Percentiles rank a stretch among this genome's conserved stretches.
These are phyloP conservation scores for Uncinocarpus reesii DNA, from an alignment of 2,329 filamentous ascomycete species.

Conservation along the genomic window DNA sequence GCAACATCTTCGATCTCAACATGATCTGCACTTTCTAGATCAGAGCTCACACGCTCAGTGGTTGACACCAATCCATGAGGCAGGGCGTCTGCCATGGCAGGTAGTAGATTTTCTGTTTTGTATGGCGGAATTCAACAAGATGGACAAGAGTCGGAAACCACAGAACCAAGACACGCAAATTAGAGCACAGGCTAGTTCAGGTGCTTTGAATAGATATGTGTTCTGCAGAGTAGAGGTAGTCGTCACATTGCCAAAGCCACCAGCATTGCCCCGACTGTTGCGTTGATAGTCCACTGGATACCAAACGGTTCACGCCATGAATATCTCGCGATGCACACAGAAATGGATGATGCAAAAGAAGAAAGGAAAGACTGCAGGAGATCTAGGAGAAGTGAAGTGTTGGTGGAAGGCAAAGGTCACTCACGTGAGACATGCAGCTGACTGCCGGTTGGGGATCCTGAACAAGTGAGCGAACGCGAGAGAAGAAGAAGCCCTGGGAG, in stretches of 20 bases:
- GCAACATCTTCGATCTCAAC: slow-evolving; percentile 35
- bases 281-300: not conserved
- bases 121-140: not conserved
- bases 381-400: not conserved
- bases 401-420: slow-evolving; percentile 1
- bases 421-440: slow-evolving; percentile 12
- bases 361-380: not conserved
- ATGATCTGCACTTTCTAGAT: slow-evolving; percentile 29
- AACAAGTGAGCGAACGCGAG: not conserved
- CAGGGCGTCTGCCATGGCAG: slow-evolving; percentile 31
- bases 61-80: slow-evolving; percentile 34
- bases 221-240: not conserved
- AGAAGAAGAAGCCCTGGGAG: slow-evolving; percentile 6
- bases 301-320: not conserved
- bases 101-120: not conserved
- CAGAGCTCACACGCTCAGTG: slow-evolving; percentile 28
- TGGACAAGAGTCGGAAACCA: not conserved
- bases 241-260: not conserved
- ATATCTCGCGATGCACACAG: not conserved
- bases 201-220: not conserved
- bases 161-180: not conserved
- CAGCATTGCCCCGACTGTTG: not conserved
- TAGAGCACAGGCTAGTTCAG: not conserved
- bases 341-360: not conserved
- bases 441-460: slow-evolving; percentile 1